These are phyloP conservation scores for Besnoitia besnoiti DNA, from an alignment of 169 alveolate species.

Conservation along the genomic window DNA sequence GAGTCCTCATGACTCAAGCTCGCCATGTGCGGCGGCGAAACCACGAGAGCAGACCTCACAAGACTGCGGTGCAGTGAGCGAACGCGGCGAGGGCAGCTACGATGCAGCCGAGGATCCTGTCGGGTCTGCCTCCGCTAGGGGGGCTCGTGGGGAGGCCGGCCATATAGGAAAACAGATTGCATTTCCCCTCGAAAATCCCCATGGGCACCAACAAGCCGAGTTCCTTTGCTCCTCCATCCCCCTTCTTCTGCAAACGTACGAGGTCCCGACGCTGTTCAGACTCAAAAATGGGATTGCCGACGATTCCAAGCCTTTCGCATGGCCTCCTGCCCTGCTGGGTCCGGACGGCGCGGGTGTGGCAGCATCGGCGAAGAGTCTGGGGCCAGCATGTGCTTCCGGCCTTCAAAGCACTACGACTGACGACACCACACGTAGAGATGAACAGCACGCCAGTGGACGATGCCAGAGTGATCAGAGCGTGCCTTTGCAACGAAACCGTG, in stretches of 20 bases:
- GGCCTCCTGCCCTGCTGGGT: no score
- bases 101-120: background rate
- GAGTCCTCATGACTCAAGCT: background rate
- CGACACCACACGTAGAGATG: no score
- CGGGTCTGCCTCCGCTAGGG: background rate
- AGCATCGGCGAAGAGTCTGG: no score
- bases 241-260: background rate
- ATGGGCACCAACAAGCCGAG: conserved; percentile 31
- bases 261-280: conserved; percentile 4
- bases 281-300: background rate
- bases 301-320: background rate
- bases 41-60: background rate
- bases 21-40: background rate
- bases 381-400: no score
- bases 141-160: background rate
- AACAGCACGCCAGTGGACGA: no score
- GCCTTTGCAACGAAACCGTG: no score
- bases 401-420: no score
- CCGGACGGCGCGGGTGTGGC: no score
- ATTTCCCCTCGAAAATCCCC: conserved; percentile 25
- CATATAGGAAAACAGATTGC: background rate
- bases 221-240: conserved; percentile 24
- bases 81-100: background rate
- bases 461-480: no score
- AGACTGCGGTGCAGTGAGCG: background rate